phyloP scores from a whole-genome alignment of 176 grass and related monocot genomes.

The Echinochloa phyllopogon region DNA sequence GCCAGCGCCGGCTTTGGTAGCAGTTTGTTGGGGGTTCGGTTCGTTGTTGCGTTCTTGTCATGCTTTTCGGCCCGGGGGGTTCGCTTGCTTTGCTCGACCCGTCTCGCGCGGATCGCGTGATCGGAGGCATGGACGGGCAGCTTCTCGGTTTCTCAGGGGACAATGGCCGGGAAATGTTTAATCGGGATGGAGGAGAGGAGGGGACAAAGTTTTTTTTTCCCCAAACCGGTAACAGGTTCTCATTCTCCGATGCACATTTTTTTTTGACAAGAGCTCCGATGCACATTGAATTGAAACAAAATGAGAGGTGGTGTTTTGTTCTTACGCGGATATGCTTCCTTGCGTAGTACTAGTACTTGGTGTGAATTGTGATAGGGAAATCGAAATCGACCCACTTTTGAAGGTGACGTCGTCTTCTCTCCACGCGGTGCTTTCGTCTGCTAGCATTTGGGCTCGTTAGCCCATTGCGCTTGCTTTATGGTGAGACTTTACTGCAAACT shows the following conservation, averaged over 20 bases:
- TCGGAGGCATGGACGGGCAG: background rate
- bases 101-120: background rate
- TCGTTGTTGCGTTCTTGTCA: conserved; percentile 6
- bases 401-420: background rate
- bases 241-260: background rate
- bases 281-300: too few species aligned
- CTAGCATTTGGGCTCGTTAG: background rate
- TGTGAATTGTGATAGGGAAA: too few species aligned
- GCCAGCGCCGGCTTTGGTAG: background rate
- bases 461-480: background rate
- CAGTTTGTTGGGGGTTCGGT: background rate
- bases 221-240: background rate
- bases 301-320: background rate
- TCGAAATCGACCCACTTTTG: background rate
- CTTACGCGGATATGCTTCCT: background rate
- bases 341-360: background rate
- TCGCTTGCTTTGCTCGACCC: background rate
- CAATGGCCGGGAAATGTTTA: background rate
- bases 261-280: too few species aligned
- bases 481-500: background rate
- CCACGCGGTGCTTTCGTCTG: too few species aligned
- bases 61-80: background rate
- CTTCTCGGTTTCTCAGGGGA: background rate
- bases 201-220: background rate
- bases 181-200: background rate